Evolutionary conservation across 2,329 filamentous ascomycete species (phyloP).

Genomic region (Ceratocystis cubensis): DNA sequence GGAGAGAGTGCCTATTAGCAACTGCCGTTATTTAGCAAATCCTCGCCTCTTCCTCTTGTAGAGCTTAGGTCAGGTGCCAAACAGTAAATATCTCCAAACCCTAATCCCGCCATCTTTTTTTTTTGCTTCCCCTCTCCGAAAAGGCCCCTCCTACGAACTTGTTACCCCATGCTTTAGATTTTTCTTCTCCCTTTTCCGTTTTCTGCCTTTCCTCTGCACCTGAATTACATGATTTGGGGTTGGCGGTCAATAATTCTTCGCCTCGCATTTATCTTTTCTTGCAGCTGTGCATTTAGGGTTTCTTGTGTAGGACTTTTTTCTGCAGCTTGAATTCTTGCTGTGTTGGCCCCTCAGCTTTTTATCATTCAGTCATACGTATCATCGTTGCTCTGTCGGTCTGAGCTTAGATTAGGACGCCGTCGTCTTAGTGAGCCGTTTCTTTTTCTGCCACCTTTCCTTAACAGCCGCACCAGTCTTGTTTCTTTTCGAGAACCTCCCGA

Average conservation of each 20-base stretch:
- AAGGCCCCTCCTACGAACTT: background rate
- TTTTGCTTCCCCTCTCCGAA: constrained; percentile 6
- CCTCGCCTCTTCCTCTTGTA: background rate
- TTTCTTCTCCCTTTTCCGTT: constrained; percentile 1
- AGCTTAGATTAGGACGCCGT: constrained; percentile 3
- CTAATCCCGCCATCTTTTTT: constrained; percentile 11
- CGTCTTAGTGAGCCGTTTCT: background rate
- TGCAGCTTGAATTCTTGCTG: background rate
- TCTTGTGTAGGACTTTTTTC: background rate
- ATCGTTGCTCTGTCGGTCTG: background rate
- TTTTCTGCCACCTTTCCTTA: background rate
- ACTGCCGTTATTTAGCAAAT: background rate
- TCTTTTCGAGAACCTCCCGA: background rate
- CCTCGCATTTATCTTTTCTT: constrained; percentile 5
- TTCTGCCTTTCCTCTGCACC: constrained; percentile 4
- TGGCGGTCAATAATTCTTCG: constrained; percentile 13
- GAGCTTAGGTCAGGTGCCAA: too few species aligned
- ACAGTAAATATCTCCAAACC: background rate
- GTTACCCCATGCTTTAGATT: background rate
- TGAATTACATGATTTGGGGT: constrained; percentile 8
- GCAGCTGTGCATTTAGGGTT: constrained; percentile 5
- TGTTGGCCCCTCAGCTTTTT: background rate
- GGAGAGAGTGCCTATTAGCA: background rate
- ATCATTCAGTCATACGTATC: background rate
- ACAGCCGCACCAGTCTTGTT: background rate